Percentiles rank a stretch among this genome's conserved stretches.
Evolutionary conservation across 1,139 yeast genomes (phyloP).

Genomic region (Hyphopichia pseudoburtonii): DNA sequence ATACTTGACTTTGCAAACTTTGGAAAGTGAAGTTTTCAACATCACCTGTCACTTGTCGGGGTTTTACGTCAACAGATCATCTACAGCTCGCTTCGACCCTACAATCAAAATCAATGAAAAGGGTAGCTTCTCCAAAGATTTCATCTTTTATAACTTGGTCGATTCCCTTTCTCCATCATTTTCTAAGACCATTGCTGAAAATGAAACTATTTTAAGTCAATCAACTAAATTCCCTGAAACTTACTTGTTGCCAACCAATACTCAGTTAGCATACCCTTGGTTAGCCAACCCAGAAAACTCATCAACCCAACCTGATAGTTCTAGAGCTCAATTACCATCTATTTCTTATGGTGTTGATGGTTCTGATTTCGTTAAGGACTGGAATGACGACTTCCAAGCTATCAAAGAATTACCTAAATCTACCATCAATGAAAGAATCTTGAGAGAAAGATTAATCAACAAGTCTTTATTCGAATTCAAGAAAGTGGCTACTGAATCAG

Average conservation of each 20-base stretch:
- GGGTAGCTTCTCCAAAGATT: constrained; percentile 35
- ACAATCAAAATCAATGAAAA: constrained; percentile 43
- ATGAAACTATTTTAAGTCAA: constrained; percentile 40
- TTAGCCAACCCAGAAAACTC: constrained; percentile 39
- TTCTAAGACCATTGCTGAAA: constrained; percentile 36
- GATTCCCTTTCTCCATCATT: constrained; percentile 56
- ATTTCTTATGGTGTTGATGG: constrained; percentile 60
- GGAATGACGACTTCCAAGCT: constrained; percentile 90
- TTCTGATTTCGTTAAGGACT: constrained; percentile 62
- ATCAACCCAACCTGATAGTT: constrained; percentile 51
- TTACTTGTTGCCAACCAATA: constrained; percentile 59
- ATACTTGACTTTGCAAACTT: constrained; percentile 71
- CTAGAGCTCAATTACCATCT: constrained; percentile 60
- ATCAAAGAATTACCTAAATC: constrained; percentile 66
- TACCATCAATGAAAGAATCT: constrained; percentile 63
- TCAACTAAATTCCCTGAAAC: constrained; percentile 55
- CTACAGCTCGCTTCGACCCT: constrained; percentile 72
- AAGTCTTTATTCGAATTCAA: constrained; percentile 80
- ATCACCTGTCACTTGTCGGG: constrained; percentile 80
- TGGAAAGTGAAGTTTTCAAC: constrained; percentile 77
- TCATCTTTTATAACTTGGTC: constrained; percentile 55
- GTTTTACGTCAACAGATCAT: constrained; percentile 70
- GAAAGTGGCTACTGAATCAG: constrained; percentile 74
- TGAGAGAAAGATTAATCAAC: constrained; percentile 73
- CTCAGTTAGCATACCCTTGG: constrained; percentile 77